These are phyloP conservation scores for Aspergillus viridinutans DNA, from an alignment of 2,329 filamentous ascomycete genomes.

Conservation along the genomic window DNA sequence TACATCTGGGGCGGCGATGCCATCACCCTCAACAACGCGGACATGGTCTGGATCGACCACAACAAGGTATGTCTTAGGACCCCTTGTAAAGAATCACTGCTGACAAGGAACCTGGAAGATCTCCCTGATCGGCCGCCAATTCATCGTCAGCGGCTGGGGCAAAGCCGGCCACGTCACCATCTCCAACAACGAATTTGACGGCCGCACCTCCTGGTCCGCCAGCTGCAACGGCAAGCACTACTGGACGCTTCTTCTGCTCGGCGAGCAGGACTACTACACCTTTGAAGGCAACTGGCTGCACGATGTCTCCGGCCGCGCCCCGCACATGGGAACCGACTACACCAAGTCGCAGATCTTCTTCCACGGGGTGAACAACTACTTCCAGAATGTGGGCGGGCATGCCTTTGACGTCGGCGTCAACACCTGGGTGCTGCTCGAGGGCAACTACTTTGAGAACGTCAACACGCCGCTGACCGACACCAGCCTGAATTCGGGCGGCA, in stretches of 20 bases:
- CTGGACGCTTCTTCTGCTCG: conserved; percentile 34
- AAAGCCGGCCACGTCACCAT: conserved; percentile 55
- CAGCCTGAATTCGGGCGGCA: conserved; percentile 6
- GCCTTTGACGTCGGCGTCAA: conserved; percentile 52
- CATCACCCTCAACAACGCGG: conserved; percentile 48
- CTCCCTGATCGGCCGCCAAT: conserved; percentile 56
- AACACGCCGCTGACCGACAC: conserved; percentile 24
- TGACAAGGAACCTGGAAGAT: conserved; percentile 34
- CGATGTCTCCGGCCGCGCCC: conserved; percentile 8
- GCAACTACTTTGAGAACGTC: conserved; percentile 57
- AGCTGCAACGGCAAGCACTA: conserved; percentile 58
- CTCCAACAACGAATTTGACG: conserved; percentile 59
- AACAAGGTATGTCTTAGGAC: conserved; percentile 32
- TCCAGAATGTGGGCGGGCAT: conserved; percentile 52
- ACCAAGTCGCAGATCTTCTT: conserved; percentile 48
- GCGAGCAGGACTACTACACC: conserved; percentile 7
- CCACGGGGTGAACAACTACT: conserved; percentile 60
- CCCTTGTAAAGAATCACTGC: not conserved
- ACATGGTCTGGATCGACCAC: conserved; percentile 49
- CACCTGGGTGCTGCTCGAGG: conserved; percentile 51
- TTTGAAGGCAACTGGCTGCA: conserved; percentile 9
- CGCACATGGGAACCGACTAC: conserved; percentile 8
- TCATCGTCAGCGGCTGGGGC: conserved; percentile 55
- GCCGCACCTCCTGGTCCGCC: conserved; percentile 51
- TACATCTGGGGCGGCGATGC: conserved; percentile 60